Base-by-base conservation (phyloP, 106 monocot genomes). In the Apostasia ramifera region DNA sequence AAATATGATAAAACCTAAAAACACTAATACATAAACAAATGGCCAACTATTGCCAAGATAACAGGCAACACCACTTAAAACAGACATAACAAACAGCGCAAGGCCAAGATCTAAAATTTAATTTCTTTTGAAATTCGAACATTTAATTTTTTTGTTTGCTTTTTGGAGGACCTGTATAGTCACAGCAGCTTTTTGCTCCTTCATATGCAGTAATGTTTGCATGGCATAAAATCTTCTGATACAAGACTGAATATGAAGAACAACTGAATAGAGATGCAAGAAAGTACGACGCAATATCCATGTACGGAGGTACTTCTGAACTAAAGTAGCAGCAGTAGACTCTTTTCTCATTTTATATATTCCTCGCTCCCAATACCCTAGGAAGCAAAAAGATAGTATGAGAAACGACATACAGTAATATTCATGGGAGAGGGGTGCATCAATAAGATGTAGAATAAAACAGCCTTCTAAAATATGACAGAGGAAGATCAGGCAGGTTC, bases 291-390 rank as follows among this genome's bases (percentile, higher is more conserved):
- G 85, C 11, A 42, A 55, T 2, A 88, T 46, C 87, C 79, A 85
- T 70, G 79, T 70, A 52, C 94, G 76, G 55, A 68, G 52, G 79
- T 73, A 69, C 51, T 84, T 95, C 70, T 95, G 88, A 61, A 95
- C 79, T 13, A 71, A 44, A 54, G 77, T 6, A 64, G 83, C 83
- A 55, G 91, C 83, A 4, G 70, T 71, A 8, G 50, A 55, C 73
- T 72, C 58, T 70, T 81, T 91, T 69, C 62, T 85, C 48, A 55
- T 53, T 56, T 59, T 68, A 78, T 67, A 91, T 14, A 84, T 63
- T 40, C 70, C 53, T 59, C 85, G 78, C 61, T 75, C 74, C 57
- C 80, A 68, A 69, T 55, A 81, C 26, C 94, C 94, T 94, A 59
- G 50, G 75, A 49, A 75, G 13, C 11, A 5, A 57, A 9, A 52